These are phyloP conservation scores for Coprinellus aureogranulatus DNA, from an alignment of 768 basidiomycete species.

Conservation along the genomic window DNA sequence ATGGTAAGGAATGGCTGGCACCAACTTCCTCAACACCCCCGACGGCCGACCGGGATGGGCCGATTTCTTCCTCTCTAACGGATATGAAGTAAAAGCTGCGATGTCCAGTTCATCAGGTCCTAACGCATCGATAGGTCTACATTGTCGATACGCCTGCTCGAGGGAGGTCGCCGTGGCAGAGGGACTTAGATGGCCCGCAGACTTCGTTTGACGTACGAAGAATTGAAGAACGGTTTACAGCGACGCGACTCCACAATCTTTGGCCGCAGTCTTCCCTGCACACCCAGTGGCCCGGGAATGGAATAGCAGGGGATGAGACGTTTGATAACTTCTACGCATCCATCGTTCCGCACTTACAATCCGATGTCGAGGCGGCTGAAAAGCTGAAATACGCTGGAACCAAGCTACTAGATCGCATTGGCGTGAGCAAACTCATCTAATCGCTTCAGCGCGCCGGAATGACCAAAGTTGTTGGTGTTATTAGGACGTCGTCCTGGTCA, in stretches of 20 bases:
- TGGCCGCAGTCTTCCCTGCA: constrained; percentile 48
- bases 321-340: constrained; percentile 49
- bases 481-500: constrained; percentile 46
- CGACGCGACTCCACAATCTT: constrained; percentile 34
- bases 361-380: constrained; percentile 32
- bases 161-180: constrained; percentile 45
- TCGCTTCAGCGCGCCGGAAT: too few species aligned
- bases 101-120: background rate
- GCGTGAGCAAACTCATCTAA: constrained; percentile 38
- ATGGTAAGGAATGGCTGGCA: constrained; percentile 47
- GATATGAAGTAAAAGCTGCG: constrained; percentile 42
- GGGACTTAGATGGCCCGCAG: constrained; percentile 35
- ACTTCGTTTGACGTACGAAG: constrained; percentile 24
- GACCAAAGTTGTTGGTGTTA: too few species aligned
- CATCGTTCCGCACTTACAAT: constrained; percentile 37
- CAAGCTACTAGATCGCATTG: constrained; percentile 44
- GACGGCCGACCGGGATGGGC: constrained; percentile 56
- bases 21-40: constrained; percentile 52
- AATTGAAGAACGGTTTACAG: constrained; percentile 44
- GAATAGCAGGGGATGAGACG: constrained; percentile 40
- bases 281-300: constrained; percentile 54
- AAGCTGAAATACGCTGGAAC: constrained; percentile 42
- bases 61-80: constrained; percentile 50
- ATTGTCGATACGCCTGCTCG: constrained; percentile 47
- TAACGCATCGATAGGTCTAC: constrained; percentile 32